Evolutionary conservation across 495 filamentous ascomycete genomes (phyloP).

Genomic region (Staphylotrichum longicolle): DNA sequence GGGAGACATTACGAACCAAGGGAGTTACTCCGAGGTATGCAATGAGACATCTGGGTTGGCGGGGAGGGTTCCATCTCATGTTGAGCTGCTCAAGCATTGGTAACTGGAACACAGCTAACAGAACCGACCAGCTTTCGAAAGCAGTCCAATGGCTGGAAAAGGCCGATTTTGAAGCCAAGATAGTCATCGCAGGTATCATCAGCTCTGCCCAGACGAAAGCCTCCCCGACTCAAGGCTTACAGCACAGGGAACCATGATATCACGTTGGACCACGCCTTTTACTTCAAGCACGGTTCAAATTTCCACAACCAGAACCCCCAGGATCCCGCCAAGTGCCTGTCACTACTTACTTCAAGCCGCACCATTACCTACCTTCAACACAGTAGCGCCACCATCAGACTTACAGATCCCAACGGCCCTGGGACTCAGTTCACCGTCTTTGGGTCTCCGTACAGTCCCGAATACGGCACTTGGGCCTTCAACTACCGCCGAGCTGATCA

Average conservation of each 20-base stretch:
- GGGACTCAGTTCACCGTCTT: slow-evolving; percentile 70
- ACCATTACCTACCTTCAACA: slow-evolving; percentile 67
- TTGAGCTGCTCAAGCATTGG: too few species aligned
- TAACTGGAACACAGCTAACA: not conserved
- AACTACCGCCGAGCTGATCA: slow-evolving; percentile 47
- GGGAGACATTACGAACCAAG: slow-evolving; percentile 82
- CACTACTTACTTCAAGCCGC: slow-evolving; percentile 52
- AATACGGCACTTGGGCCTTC: slow-evolving; percentile 68
- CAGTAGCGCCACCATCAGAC: slow-evolving; percentile 54
- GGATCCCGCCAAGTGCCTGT: slow-evolving; percentile 53
- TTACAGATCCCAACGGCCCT: slow-evolving; percentile 58
- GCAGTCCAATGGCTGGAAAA: slow-evolving; percentile 73
- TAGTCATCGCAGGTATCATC: slow-evolving; percentile 68
- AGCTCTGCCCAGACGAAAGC: too few species aligned
- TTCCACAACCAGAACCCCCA: slow-evolving; percentile 62
- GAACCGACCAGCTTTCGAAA: slow-evolving; percentile 36
- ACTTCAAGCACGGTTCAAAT: slow-evolving; percentile 51
- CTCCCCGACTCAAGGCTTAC: not conserved
- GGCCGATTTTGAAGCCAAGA: slow-evolving; percentile 75
- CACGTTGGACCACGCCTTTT: slow-evolving; percentile 65
- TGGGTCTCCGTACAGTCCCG: slow-evolving; percentile 70
- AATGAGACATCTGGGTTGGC: not conserved
- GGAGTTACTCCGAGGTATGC: slow-evolving; percentile 53
- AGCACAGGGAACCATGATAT: slow-evolving; percentile 74
- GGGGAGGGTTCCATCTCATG: not conserved